Conservation (phyloP, 2,329 filamentous ascomycete species). For the Aureobasidium sp. region DNA sequence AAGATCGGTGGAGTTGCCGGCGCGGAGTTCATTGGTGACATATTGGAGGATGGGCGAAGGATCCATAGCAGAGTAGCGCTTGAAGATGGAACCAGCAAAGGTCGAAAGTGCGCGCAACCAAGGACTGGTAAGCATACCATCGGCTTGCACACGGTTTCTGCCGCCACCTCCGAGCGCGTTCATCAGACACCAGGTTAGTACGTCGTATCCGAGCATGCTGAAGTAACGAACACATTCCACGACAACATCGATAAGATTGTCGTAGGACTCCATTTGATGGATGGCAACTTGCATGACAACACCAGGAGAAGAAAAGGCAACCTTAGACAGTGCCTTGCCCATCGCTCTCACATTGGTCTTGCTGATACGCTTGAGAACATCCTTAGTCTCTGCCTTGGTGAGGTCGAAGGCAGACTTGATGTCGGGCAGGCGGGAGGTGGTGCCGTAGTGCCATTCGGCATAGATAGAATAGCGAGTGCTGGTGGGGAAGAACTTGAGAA, state of each 20-base stretch:
- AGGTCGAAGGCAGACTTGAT: conserved; percentile 72
- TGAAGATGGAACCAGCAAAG: conserved; percentile 89
- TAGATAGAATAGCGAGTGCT: conserved; percentile 80
- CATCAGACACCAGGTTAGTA: conserved; percentile 86
- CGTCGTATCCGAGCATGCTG: conserved; percentile 84
- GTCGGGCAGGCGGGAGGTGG: conserved; percentile 66
- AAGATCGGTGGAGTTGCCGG: conserved; percentile 80
- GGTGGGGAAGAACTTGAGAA: conserved; percentile 72
- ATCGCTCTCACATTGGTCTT: conserved; percentile 80
- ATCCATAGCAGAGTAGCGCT: conserved; percentile 76
- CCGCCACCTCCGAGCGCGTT: conserved; percentile 56
- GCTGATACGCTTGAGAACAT: conserved; percentile 82
- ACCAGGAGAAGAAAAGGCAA: conserved; percentile 84
- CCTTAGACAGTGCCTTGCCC: conserved; percentile 82
- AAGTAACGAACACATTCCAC: conserved; percentile 94
- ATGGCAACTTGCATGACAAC: conserved; percentile 86
- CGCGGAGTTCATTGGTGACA: conserved; percentile 73
- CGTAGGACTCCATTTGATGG: conserved; percentile 86
- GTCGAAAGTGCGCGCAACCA: conserved; percentile 85
- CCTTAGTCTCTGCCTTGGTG: conserved; percentile 70
- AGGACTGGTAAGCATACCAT: conserved; percentile 71
- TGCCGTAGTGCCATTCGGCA: conserved; percentile 82
- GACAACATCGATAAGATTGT: conserved; percentile 88
- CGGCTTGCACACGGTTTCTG: conserved; percentile 53
- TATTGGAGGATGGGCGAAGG: conserved; percentile 82